These are phyloP conservation scores for Echites panduratus DNA, from an alignment of 257 asterid species.

Conservation along the genomic window DNA sequence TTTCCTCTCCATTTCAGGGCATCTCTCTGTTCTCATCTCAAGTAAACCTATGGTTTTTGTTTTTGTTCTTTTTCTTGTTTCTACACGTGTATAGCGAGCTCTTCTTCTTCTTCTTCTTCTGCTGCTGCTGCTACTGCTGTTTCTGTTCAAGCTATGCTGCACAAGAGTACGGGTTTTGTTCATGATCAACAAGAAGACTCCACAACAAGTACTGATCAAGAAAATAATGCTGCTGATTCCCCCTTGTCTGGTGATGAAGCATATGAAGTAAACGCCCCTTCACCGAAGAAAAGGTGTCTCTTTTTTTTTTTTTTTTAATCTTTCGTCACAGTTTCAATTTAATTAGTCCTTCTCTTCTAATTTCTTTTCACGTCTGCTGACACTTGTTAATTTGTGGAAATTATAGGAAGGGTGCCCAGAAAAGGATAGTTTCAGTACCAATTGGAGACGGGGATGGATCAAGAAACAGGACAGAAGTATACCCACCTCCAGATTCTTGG, in stretches of 20 bases:
- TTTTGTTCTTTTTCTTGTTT: too few species aligned
- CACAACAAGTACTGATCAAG: conserved; percentile 27
- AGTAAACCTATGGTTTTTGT: neutral
- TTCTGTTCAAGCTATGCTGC: conserved; percentile 32
- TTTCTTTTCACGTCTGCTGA: neutral
- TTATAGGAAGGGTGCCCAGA: conserved; percentile 38
- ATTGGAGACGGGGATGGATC: conserved; percentile 46
- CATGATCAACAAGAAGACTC: conserved; percentile 37
- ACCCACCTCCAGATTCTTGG: conserved; percentile 92
- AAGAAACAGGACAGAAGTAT: conserved; percentile 60
- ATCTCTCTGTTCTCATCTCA: neutral
- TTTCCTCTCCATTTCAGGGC: conserved; percentile 14
- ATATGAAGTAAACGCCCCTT: conserved; percentile 39
- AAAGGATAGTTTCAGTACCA: conserved; percentile 56
- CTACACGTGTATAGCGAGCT: neutral
- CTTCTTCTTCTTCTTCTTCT: neutral
- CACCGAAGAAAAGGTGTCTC: conserved; percentile 60
- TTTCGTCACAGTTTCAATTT: neutral
- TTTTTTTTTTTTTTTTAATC: neutral
- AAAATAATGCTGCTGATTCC: conserved; percentile 43
- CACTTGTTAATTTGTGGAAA: neutral
- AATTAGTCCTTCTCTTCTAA: neutral
- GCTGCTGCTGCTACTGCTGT: neutral
- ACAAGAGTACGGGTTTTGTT: conserved; percentile 20
- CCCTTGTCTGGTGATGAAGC: conserved; percentile 53